Evolutionary conservation across 2,329 filamentous ascomycete genomes (phyloP), one percentile per base, ranked within the genome.

Genomic region (Plectosphaerella sp.): DNA sequence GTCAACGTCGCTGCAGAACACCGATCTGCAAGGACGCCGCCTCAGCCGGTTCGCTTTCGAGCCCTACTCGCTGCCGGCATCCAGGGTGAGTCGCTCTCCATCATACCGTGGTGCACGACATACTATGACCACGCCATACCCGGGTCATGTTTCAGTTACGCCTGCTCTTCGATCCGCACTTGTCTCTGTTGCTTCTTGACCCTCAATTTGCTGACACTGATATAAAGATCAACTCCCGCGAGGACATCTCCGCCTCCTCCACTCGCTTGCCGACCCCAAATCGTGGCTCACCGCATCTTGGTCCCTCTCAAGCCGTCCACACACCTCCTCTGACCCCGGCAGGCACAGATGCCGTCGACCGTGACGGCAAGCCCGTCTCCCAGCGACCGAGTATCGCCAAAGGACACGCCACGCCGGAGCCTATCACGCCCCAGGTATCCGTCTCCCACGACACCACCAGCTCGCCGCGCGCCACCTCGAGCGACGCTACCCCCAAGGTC

Each of bases 251-350:
- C 7, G 66, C 73, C 52, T 83, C 85, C 49, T 75, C 84, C 51
- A 87, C 83, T 62, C 79, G 83, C 54, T 77, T 84, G 52, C 76
- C 82, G 41, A 87, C 85, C 51, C 86, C 84, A 49, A 83, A 75
- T 53, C 81, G 78, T 59, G 78, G 80, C 55, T 91, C 87, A 52
- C 85, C 87, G 28, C 79, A 78, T 64, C 74, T 83, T 41, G 88
- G 86, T 57, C 87, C 89, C 54, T 79, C 81, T 55, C 83, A 86
- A 54, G 82, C 87, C 52, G 82, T 95, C 72, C 88, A 93, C 60
- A 96, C 92, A 11, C 93, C 93, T 58, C 91, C 91, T 42, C 79
- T 97, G 49, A 97, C 92, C 12, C 93, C 93, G 16, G 86, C 91
- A 51, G 91, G 86, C 49, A 93, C 90, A 43, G 72, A 72, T 18